phyloP scores from a whole-genome alignment of 2,329 filamentous ascomycete genomes.

The Rugonectria rugulosa region DNA sequence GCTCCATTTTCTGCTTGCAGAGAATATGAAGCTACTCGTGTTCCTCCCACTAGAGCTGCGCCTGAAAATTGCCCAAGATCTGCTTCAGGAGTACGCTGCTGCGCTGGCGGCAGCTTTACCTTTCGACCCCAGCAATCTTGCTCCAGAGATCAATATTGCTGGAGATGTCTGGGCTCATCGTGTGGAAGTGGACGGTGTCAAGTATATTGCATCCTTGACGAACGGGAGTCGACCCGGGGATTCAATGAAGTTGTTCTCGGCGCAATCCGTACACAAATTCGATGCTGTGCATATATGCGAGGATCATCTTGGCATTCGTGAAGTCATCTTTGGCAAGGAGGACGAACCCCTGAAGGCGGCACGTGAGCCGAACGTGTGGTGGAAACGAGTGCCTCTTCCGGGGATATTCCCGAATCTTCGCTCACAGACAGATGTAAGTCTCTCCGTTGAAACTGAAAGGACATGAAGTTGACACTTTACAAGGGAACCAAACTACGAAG shows the following conservation, averaged over 20 bases:
- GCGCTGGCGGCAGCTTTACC: not conserved
- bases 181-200: not conserved
- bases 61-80: not conserved
- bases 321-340: not conserved
- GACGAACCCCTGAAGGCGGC: not conserved
- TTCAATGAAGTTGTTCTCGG: not conserved
- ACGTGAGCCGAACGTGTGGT: not conserved
- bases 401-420: not conserved
- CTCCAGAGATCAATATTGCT: not conserved
- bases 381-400: not conserved
- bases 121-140: not conserved
- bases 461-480: no score
- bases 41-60: slow-evolving; percentile 4
- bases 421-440: not conserved
- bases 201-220: not conserved
- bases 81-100: not conserved
- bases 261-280: not conserved
- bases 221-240: not conserved
- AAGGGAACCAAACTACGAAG: no score
- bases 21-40: not conserved
- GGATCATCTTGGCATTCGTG: slow-evolving; percentile 1
- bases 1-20: no score
- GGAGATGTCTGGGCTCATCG: not conserved
- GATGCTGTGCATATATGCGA: not conserved
- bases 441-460: not conserved